Conservation (phyloP, 306 rosid genomes). For the Styphnolobium japonicum region DNA sequence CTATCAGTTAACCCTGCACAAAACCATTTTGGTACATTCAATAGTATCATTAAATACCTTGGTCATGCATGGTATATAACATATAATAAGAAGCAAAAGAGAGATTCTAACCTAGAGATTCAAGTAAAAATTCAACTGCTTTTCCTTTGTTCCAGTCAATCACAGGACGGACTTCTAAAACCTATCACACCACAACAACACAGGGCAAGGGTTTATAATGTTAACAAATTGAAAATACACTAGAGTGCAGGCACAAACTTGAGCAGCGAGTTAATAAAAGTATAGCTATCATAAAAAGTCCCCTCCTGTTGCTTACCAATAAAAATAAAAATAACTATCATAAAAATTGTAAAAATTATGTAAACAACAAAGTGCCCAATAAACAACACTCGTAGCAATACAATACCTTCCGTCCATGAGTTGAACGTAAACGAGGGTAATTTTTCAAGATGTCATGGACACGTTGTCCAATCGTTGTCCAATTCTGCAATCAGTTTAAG, state of each 20-base stretch:
- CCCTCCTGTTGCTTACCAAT: too few species aligned
- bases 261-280: background rate
- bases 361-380: background rate
- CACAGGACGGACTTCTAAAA: slow-evolving; percentile 94
- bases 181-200: slow-evolving; percentile 38
- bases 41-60: background rate
- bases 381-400: background rate
- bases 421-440: slow-evolving; percentile 78
- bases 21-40: background rate
- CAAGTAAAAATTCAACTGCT: slow-evolving; percentile 91
- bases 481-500: slow-evolving; percentile 53
- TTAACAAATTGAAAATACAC: background rate
- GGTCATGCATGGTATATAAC: background rate
- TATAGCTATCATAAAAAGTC: background rate
- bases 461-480: slow-evolving; percentile 70
- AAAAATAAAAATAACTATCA: background rate
- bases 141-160: slow-evolving; percentile 98
- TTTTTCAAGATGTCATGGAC: slow-evolving; percentile 80
- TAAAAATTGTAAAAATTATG: background rate
- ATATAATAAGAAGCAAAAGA: background rate
- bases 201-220: background rate
- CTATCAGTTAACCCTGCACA: slow-evolving; percentile 45
- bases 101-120: slow-evolving; percentile 61
- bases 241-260: background rate
- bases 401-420: slow-evolving; percentile 88